Base-by-base conservation (phyloP, 2,329 filamentous ascomycete species). In the Fusarium nematophilum region DNA sequence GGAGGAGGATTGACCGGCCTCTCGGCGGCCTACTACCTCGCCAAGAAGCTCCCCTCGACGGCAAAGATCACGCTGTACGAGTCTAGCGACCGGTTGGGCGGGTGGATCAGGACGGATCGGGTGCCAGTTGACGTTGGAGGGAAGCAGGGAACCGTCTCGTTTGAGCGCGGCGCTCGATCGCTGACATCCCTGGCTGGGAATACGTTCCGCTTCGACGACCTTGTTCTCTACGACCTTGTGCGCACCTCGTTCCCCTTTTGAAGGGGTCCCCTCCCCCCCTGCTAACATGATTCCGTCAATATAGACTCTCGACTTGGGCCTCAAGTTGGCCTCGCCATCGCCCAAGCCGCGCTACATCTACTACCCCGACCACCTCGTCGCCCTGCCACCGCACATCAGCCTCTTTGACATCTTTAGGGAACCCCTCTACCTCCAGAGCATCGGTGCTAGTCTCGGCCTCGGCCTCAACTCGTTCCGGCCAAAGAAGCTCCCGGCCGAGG, bases 1-100 rank as follows among this genome's bases (percentile, higher is more conserved):
- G 93, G 93, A 46, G 92, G 88, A 57, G 93, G 93, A 33, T 88
- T 97, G 71, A 95, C 92, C 2, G 93, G 93, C 44, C 83, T 97
- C 40, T 85, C 89, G 29, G 83, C 88, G 31, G 92, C 92, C 25
- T 92, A 91, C 78, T 93, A 91, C 73, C 81, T 97, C 37, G 81
- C 87, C 10, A 85, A 86, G 64, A 80, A 88, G 67, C 83, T 90
- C n/a, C 86, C 88, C 4, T 55, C 74, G 39, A 80, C 83, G 51
- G 82, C 86, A 27, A 86, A 87, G 45, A 87, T 99, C 68, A 95
- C 91, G 0, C 72, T 99, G 9, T 97, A 92, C 74, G 95, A 99
- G 73, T 83, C 84, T 15, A 83, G 81, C 23, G 72, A 84, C 17
- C 82, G 86, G 15, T 73, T 94, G 1, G 95, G 95, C 36, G 95